A percentile compares a stretch with the other conserved stretches of the same genome.
Conservation (phyloP, 495 filamentous ascomycete genomes). For the Xylaria nigripes region DNA sequence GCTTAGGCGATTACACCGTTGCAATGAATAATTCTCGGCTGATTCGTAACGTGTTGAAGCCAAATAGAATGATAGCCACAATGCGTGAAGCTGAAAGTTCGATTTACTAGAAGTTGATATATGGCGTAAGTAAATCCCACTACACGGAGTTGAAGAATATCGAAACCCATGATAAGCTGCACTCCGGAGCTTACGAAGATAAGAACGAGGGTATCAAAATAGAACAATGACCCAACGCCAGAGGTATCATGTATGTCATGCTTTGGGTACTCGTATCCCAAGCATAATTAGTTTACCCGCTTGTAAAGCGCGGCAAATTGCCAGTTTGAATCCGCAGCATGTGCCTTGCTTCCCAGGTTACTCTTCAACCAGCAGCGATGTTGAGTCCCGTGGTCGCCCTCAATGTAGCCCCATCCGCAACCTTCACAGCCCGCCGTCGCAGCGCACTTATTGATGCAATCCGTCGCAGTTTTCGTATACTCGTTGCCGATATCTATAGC, state of each 20-base stretch:
- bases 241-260: not conserved
- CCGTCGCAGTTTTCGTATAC: constrained; percentile 30
- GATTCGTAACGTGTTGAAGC: too few relatives aligned
- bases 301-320: constrained; percentile 34
- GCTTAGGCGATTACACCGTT: too few relatives aligned
- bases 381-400: constrained; percentile 28
- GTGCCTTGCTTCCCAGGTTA: constrained; percentile 23
- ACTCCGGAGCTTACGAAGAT: not conserved
- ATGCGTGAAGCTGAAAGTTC: not conserved
- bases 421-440: constrained; percentile 33
- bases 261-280: not conserved
- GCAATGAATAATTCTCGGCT: too few relatives aligned
- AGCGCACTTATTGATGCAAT: constrained; percentile 41
- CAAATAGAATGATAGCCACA: too few relatives aligned
- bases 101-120: not conserved
- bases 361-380: constrained; percentile 41
- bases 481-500: constrained; percentile 33
- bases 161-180: not conserved
- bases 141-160: not conserved
- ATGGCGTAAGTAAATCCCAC: not conserved
- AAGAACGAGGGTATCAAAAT: not conserved
- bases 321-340: constrained; percentile 30
- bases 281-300: not conserved
- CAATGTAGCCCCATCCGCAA: constrained; percentile 35
- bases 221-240: not conserved